Base-by-base conservation (phyloP, 2,329 filamentous ascomycete species). In the Penicillium occitanis region DNA sequence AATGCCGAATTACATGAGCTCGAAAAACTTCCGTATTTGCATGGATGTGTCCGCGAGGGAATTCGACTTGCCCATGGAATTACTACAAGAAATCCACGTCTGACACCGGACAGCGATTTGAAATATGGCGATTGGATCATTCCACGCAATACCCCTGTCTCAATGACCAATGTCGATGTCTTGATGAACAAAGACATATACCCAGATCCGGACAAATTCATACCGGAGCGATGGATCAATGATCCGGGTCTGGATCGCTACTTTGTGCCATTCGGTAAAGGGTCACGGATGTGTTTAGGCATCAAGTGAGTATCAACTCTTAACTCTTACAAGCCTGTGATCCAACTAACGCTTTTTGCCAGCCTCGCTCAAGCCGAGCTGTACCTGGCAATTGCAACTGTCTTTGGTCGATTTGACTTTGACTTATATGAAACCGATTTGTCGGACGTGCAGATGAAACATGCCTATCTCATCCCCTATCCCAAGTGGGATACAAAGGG, bases 241-340 rank as follows among this genome's bases (percentile, higher is more conserved):
- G 46, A 44, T n/a, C 19, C n/a, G 72, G 2, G 72, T 80, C 33
- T 78, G 78, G 64, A 62, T n/a, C 58, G 25, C 11, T 62, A 66
- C 48, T 66, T 55, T 53, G 59, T 66, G 2, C 48, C 64, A 10
- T 58, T 66, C 2, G 50, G 64, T 42, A 51, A 37, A 28, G 64
- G 59, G 10, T 40, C 64, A 14, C 58, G 64, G 7, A 66, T 66
- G 64, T 66, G 64, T 62, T 70, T 85, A 81, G 67, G 74, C 80
- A 17, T 82, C 82, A 19, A 80, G 80, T 60, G 79, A 83, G 73
- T 75, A 69, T 13, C 68, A 25, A 11, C 17, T 3, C 33, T 42
- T 33, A 4, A 25, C 2, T 30, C 17, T 19, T 5, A 5, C 37
- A 17, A 51, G 25, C 48, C n/a, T 3, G 14, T 33, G 10, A 11